Base-by-base conservation (phyloP, 1,139 yeast species). In the Yamadazyma mexicana region DNA sequence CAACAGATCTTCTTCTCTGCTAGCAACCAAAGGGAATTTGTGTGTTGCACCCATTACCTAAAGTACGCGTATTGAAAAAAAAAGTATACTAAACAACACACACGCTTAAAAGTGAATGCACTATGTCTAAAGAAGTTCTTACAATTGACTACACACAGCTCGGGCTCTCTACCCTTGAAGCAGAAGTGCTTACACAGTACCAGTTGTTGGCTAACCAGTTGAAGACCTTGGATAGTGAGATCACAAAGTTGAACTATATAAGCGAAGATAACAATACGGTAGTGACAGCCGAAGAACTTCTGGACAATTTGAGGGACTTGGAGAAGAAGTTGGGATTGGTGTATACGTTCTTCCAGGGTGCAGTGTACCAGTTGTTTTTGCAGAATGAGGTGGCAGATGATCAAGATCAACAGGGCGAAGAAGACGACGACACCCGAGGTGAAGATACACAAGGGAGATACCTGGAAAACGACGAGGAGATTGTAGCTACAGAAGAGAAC, bases 271-370 rank as follows among this genome's bases (percentile, higher is more conserved):
- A 39, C n/a, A 45, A 42, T 9, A 48, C 52, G 4, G 44, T 46
- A 11, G 40, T 38, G 2, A 39, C 48, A 3, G 46, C 48, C 9
- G 56, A 56, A 28, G 66, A 65, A 34, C 59, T 78, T 33, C 58
- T 75, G 34, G 75, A 69, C 31, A 76, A 75, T 45, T 55, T 83
- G 50, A 62, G 87, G 31, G 75, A 69, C 33, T 64, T 83, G 38
- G 89, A 83, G 55, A 71, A 76, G 46, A 79, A 81, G 47, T 66
- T 83, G n/a, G 81, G 83, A 1, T 61, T 82, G 42, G 79, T 83
- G 3, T 79, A 83, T 39, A 83, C 87, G 0, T 59, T 80, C 33
- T 79, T 83, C 63, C 81, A 81, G 49, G 82, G 85, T 6, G 83
- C 88, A 12, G 87, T 83, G 2, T 83, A 82, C 54, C 76, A 82